phyloP scores from a whole-genome alignment of 2,329 filamentous ascomycete species.

The Knufia petricola region DNA sequence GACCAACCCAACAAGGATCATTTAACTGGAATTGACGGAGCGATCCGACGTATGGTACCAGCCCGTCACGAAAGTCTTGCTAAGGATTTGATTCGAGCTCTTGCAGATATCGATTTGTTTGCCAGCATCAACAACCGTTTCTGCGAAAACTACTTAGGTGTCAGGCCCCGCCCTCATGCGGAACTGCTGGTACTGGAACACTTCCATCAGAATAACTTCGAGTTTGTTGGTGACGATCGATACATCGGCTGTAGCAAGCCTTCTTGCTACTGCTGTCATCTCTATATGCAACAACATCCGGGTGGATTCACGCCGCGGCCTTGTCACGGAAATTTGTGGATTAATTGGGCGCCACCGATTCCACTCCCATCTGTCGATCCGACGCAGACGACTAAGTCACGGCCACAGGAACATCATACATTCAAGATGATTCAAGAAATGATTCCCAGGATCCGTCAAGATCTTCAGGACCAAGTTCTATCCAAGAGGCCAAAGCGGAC shows the following conservation, averaged over 20 bases:
- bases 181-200: constrained; percentile 42
- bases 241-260: constrained; percentile 46
- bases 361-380: neutral
- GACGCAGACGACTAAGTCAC: neutral
- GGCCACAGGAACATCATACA: constrained; percentile 14
- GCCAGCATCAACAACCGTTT: neutral
- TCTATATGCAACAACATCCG: constrained; percentile 17
- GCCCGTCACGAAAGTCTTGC: too few species aligned
- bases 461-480: constrained; percentile 12
- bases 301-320: neutral
- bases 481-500: constrained; percentile 10
- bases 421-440: constrained; percentile 13
- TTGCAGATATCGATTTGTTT: neutral
- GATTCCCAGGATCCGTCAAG: constrained; percentile 10
- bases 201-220: constrained; percentile 29
- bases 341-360: neutral
- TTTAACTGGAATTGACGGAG: too few species aligned
- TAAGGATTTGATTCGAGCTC: neutral
- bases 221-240: constrained; percentile 32
- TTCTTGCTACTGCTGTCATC: constrained; percentile 41
- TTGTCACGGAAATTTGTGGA: neutral
- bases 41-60: too few species aligned
- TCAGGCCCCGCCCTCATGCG: constrained; percentile 30
- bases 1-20: too few species aligned
- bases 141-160: neutral